phyloP scores from a whole-genome alignment of 805 yeast species.

The Lipomyces yamanashiensis region DNA sequence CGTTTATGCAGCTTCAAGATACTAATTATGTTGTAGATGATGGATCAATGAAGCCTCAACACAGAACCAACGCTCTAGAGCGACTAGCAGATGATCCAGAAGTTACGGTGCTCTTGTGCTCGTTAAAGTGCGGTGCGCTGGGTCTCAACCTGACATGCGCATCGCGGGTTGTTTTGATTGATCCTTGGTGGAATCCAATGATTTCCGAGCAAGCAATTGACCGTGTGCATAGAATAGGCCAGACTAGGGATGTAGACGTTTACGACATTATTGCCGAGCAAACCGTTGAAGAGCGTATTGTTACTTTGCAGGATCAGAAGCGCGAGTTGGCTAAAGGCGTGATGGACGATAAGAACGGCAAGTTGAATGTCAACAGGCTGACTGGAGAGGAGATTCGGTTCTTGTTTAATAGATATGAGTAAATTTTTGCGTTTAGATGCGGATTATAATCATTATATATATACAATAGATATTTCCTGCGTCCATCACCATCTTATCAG shows the following conservation, averaged over 20 bases:
- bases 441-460: no score
- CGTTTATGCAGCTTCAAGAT: neutral
- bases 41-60: constrained; percentile 76
- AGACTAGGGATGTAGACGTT: constrained; percentile 51
- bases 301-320: constrained; percentile 77
- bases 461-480: no score
- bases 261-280: constrained; percentile 49
- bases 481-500: no score
- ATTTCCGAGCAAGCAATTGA: constrained; percentile 58
- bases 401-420: constrained; percentile 36
- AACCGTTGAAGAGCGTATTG: constrained; percentile 65
- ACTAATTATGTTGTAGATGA: constrained; percentile 51
- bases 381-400: constrained; percentile 39
- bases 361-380: constrained; percentile 36
- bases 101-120: constrained; percentile 58
- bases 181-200: constrained; percentile 61
- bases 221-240: constrained; percentile 57
- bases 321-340: constrained; percentile 81
- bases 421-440: neutral
- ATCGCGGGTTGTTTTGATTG: constrained; percentile 50
- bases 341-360: constrained; percentile 60
- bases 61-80: constrained; percentile 66
- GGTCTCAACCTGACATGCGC: constrained; percentile 54
- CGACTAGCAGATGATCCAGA: constrained; percentile 63
- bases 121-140: constrained; percentile 52